Base-by-base conservation (phyloP, 768 basidiomycete genomes). In the Auricularia heimuer region DNA sequence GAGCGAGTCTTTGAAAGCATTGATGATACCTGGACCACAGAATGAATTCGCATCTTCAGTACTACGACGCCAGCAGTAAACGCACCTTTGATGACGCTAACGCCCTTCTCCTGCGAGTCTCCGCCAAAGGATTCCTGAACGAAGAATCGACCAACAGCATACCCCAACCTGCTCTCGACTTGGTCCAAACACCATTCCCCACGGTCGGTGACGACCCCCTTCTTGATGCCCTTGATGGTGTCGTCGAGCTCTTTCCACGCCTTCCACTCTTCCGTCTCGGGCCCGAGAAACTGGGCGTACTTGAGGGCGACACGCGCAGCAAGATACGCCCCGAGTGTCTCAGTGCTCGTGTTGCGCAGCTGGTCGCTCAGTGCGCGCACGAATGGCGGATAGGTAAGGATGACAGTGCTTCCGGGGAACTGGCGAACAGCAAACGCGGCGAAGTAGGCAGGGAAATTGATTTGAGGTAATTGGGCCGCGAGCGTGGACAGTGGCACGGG, bases 111-210 rank as follows among this genome's bases (percentile, higher is more conserved):
- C 73, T 84, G 90, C 29, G 91, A 92, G 62, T 90, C 81, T 21
- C 88, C 86, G 10, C 82, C 83, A 71, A 95, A 95, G 0, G 89
- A 89, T 73, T 86, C 83, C 62, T 91, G 84, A 62, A 95, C 93
- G 71, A 94, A 98, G 74, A 89, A 92, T 68, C 91, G 82, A 2
- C 96, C 95, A 36, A 89, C 83, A 4, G 93, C 89, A 73, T 92
- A 95, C n/a, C 96, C 96, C 64, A 96, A 80, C 1, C 83, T 82
- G 47, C 77, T 72, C 69, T 94, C 89, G 1, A 94, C 85, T 68
- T 80, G 79, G 1, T 79, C 80, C 62, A 94, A 81, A 71, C 96
- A 98, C 69, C 87, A 88, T 70, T 96, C 91, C 33, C 86, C 82
- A 29, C 97, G 83, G 69, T 95, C 90, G 51, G 88, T 87, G 36